Conservation (phyloP, 306 rosid genomes). For the Fagus sylvatica region DNA sequence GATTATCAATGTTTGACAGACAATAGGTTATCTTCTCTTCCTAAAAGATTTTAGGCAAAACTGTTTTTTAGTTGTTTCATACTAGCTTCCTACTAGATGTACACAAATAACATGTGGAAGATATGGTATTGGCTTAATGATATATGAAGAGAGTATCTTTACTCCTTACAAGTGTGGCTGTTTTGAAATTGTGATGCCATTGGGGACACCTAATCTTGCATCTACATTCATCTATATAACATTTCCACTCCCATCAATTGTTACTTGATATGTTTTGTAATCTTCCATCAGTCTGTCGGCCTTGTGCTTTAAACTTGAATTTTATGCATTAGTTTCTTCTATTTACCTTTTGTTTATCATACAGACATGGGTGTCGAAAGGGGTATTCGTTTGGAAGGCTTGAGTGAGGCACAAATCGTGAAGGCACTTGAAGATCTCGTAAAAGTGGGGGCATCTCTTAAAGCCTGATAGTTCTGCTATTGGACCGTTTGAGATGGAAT, state of each 20-base stretch:
- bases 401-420: constrained; percentile 70
- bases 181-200: neutral
- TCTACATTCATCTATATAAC: neutral
- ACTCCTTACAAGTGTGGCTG: neutral
- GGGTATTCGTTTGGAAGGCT: constrained; percentile 48
- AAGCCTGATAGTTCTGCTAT: constrained; percentile 42
- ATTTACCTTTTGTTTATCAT: constrained; percentile 18
- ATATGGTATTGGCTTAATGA: neutral
- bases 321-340: constrained; percentile 5
- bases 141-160: neutral
- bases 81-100: neutral
- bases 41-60: neutral
- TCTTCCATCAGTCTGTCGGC: neutral
- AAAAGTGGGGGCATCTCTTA: constrained; percentile 62
- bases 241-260: neutral
- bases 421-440: constrained; percentile 85
- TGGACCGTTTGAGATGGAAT: constrained; percentile 37
- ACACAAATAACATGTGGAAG: no score
- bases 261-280: neutral
- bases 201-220: neutral
- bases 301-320: neutral
- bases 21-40: neutral
- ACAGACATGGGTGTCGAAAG: constrained; percentile 69
- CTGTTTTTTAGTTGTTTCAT: neutral
- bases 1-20: neutral